Evolutionary conservation across 768 basidiomycete species (phyloP), one percentile per base, ranked within the genome.

Genomic region (Tricholoma saponaceum): DNA sequence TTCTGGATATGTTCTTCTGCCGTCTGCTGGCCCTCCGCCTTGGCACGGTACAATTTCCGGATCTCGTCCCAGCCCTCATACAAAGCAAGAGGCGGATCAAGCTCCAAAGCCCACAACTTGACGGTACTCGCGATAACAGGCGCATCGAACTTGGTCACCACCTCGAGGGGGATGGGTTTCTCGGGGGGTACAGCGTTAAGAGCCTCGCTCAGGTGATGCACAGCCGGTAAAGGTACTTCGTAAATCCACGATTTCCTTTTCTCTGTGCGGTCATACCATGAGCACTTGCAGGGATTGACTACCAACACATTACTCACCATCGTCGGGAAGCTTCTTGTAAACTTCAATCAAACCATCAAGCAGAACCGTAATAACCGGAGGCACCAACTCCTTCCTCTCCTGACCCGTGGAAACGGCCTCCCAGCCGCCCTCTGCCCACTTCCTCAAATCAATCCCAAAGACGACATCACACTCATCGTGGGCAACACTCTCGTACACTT

Each of bases 51-150:
- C n/a, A 97, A 62, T 60, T 84, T 87, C 55, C 91, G 82, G 59
- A 95, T 78, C 28, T 97, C 95, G 43, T 95, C 93, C 90, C 95
- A 98, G 46, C 89, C 85, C 65, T 95, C 92, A 79, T 87, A 96
- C 49, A 90, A 74, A 16, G 84, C 81, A 10, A 97, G 70, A 25
- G 96, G 94, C 7, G 92, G 91, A 66, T 93, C 86, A 25, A 98
- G 81, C 70, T 98, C 95, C n/a, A 97, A 77, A 22, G 87, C 68
- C 91, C 93, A 98, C 13, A 98, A 74, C 73, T 95, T 98, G 66
- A 95, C 72, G 13, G 85, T 78, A 55, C 87, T 86, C 2, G 95
- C 95, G 28, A 96, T 81, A 18, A 96, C 85, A 14, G 95, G 93
- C 0, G 89, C 80, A 65, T 98, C 93, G 68, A 89, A 92, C 61